Conservation (phyloP, 164 flowering plant species). For the Magnolia changhungtana region DNA sequence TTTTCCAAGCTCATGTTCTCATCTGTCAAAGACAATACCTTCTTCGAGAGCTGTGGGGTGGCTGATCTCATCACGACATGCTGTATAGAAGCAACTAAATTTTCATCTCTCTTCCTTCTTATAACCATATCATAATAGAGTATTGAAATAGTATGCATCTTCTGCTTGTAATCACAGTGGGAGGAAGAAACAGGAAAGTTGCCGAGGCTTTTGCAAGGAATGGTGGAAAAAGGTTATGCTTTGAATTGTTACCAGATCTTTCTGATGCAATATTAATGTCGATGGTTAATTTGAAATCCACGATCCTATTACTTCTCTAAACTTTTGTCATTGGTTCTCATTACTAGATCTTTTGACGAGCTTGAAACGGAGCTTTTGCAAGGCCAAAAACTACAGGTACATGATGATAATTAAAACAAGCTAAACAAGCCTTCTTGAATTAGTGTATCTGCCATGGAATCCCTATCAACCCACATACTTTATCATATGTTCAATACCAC, state of each 20-base stretch:
- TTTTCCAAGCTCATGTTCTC: conserved; percentile 86
- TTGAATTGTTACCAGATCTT: not conserved
- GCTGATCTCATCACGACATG: conserved; percentile 97
- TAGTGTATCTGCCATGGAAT: too few species aligned
- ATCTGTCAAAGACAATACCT: conserved; percentile 79
- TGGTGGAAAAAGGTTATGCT: conserved; percentile 75
- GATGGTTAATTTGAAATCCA: not conserved
- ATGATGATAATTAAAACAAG: not conserved
- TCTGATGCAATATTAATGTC: not conserved
- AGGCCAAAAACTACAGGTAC: conserved; percentile 95
- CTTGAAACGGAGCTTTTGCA: conserved; percentile 94
- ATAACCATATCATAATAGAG: not conserved
- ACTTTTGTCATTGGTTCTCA: not conserved
- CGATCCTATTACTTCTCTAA: not conserved
- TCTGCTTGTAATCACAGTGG: conserved; percentile 50
- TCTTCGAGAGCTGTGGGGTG: conserved; percentile 98
- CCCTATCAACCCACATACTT: too few species aligned
- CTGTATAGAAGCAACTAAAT: conserved; percentile 46
- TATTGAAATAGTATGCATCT: not conserved
- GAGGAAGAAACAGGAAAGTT: conserved; percentile 95
- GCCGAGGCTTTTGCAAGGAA: conserved; percentile 90
- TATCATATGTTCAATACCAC: too few species aligned
- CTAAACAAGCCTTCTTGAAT: too few species aligned
- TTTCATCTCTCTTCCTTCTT: not conserved
- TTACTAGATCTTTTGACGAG: conserved; percentile 79